Conservation (phyloP, 2,329 filamentous ascomycete species). For the Microascus cirrosus region DNA sequence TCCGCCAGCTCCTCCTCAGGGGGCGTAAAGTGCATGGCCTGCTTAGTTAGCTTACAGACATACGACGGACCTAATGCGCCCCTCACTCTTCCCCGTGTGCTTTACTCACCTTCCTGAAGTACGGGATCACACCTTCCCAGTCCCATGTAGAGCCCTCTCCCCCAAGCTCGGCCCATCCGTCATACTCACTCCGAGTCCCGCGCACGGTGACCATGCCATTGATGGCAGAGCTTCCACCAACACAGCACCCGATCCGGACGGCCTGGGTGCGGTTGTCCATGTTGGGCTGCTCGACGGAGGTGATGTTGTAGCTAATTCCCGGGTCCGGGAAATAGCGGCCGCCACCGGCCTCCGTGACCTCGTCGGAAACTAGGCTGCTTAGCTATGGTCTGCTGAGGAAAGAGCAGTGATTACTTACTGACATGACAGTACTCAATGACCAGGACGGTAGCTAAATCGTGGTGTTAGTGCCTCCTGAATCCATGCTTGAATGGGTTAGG, state of each 20-base stretch:
- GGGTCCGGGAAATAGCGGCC: constrained; percentile 11
- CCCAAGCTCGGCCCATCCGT: constrained; percentile 31
- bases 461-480: neutral
- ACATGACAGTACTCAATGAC: constrained; percentile 11
- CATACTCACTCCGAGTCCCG: constrained; percentile 24
- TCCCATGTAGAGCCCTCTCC: constrained; percentile 26
- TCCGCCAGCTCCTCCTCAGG: constrained; percentile 9
- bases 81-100: neutral
- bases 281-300: constrained; percentile 15
- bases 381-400: neutral
- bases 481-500: too few species aligned
- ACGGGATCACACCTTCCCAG: constrained; percentile 23
- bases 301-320: constrained; percentile 15
- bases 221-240: constrained; percentile 26
- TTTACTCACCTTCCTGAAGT: constrained; percentile 26
- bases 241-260: constrained; percentile 18
- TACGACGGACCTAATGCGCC: too few species aligned
- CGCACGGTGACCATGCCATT: constrained; percentile 25
- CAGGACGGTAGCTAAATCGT: constrained; percentile 8
- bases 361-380: constrained; percentile 5
- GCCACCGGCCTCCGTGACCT: constrained; percentile 10
- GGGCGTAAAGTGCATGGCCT: constrained; percentile 8
- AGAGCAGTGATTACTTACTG: constrained; percentile 4
- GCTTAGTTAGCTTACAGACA: neutral
- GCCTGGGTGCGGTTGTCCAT: constrained; percentile 14